Percentiles rank a stretch among this genome's conserved stretches.
phyloP scores from a whole-genome alignment of 23 red algal species.

The Gracilaria domingensis region DNA sequence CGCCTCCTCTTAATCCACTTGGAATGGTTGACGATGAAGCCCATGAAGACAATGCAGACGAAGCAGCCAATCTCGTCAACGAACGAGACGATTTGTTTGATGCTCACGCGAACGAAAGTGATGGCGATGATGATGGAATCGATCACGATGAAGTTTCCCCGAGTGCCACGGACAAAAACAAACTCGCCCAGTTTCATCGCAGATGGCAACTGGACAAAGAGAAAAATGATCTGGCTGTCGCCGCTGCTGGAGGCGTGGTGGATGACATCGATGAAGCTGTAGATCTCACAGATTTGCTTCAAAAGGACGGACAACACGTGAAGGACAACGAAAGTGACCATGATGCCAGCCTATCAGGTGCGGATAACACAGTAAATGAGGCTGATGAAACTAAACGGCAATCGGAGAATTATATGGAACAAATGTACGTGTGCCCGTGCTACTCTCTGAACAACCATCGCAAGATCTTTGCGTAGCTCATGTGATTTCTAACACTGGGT shows the following conservation, averaged over 20 bases:
- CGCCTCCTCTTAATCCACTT: not conserved
- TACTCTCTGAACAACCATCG: not conserved
- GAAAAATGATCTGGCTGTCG: conserved; percentile 3
- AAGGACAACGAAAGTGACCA: conserved; percentile 19
- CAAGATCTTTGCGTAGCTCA: not conserved
- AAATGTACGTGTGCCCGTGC: conserved; percentile 38
- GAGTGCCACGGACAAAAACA: conserved; percentile 4
- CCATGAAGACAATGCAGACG: conserved; percentile 29
- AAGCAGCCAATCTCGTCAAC: conserved; percentile 13
- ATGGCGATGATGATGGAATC: conserved; percentile 29
- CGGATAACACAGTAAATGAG: not conserved
- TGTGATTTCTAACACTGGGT: not conserved
- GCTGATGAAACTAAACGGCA: conserved; percentile 4
- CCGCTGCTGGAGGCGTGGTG: conserved; percentile 25
- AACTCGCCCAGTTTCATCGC: conserved; percentile 62
- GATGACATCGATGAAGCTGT: conserved; percentile 59
- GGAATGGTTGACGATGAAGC: conserved; percentile 39
- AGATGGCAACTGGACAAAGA: conserved; percentile 61
- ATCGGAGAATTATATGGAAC: conserved; percentile 44
- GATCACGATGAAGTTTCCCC: conserved; percentile 23
- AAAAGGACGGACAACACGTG: not conserved
- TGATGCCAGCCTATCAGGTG: not conserved
- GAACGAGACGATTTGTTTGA: not conserved
- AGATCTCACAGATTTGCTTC: conserved; percentile 31
- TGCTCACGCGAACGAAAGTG: not conserved